A percentile compares a stretch with the other conserved stretches of the same genome.
phyloP scores from a whole-genome alignment of 2,329 filamentous ascomycete genomes.

The Fusarium sp. region DNA sequence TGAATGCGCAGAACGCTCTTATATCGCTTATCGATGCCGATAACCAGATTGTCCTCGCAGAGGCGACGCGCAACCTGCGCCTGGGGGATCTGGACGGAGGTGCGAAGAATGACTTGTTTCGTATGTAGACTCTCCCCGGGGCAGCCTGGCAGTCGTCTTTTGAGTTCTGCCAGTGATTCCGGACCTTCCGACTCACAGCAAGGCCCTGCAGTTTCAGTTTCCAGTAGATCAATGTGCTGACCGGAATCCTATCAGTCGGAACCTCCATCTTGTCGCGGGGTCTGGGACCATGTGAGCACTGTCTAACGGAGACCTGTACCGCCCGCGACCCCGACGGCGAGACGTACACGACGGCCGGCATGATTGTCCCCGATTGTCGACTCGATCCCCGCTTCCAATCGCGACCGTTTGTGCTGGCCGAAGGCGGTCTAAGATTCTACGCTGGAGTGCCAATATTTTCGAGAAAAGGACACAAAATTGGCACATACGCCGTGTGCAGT shows the following conservation, averaged over 20 bases:
- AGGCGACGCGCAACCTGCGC: conserved; percentile 60
- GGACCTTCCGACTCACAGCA: background rate
- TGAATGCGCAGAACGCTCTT: conserved; percentile 60
- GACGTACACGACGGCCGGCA: conserved; percentile 44
- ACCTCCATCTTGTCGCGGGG: conserved; percentile 44
- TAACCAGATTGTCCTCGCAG: conserved; percentile 63
- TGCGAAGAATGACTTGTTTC: conserved; percentile 48
- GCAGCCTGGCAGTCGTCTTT: background rate
- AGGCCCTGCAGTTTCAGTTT: background rate
- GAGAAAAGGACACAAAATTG: conserved; percentile 65
- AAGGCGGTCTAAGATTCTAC: conserved; percentile 51
- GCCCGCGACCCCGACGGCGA: conserved; percentile 39
- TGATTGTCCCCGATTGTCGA: conserved; percentile 47
- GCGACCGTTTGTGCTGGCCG: conserved; percentile 48
- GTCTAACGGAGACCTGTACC: conserved; percentile 38
- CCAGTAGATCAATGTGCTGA: conserved; percentile 5
- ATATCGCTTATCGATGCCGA: conserved; percentile 60
- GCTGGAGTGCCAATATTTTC: conserved; percentile 69
- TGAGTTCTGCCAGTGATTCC: background rate
- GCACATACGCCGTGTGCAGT: conserved; percentile 70
- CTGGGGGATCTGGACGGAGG: conserved; percentile 46
- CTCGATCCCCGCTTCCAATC: conserved; percentile 48
- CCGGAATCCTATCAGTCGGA: conserved; percentile 28
- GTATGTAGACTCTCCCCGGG: conserved; percentile 38
- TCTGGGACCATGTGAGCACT: conserved; percentile 50